Evolutionary conservation across 805 yeast species (phyloP), one percentile per base, ranked within the genome.

Genomic region (Candida nitratophila): DNA sequence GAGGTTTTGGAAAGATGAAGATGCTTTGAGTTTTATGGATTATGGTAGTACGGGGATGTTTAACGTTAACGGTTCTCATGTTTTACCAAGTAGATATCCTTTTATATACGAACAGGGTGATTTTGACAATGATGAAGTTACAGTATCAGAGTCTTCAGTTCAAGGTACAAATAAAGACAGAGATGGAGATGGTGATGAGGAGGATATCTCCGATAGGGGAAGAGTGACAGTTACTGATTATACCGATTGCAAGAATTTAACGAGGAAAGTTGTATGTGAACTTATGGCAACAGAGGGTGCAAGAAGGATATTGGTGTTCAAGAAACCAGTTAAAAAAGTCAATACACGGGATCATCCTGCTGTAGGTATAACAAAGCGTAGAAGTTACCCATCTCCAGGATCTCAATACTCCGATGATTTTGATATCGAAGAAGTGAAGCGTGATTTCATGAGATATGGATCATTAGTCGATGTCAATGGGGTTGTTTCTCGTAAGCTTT

Each of bases 401-500:
- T 49, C 60, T 4, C 69, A 61, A 41, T 60, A 71, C 47, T 71
- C 69, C 31, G 68, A 73, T 0, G 70, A 66, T 3, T 66, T 84
- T 41, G 68, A 77, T 44, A 50, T 78, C 4, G 62, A 57, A 2
- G 69, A 64, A 15, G 60, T 81, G 3, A 62, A 57, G 33, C 44
- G 54, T 24, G 87, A 83, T 52, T 81, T 86, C 50, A 59, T 56
- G 6, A 53, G 51, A 19, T 82, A 70, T 61, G 95, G 93, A 0
- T 68, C 69, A 2, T 69, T 86, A 3, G 61, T 81, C 14, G 87
- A 82, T 34, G 62, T 83, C 2, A 62, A 76, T 1, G 85, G 93
- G 3, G 74, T 83, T n/a, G 68, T 85, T 4, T 82, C 89, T 2
- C 68, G 80, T 43, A 81, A 75, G 52, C 56, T 83, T 26, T 74